phyloP scores from a whole-genome alignment of 2,329 filamentous ascomycete species.

The Ascomycota sp. region DNA sequence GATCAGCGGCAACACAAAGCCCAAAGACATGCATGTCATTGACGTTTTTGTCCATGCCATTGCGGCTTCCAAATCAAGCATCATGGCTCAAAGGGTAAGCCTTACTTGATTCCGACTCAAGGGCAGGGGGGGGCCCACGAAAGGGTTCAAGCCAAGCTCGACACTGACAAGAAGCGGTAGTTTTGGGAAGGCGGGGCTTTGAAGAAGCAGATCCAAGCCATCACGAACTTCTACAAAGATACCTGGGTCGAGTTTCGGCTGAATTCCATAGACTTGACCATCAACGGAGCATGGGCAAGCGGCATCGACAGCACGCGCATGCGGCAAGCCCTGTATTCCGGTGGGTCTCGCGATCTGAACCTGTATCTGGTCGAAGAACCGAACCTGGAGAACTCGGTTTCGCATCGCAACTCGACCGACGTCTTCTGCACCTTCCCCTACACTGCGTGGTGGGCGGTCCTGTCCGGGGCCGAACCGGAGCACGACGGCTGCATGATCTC shows the following conservation, averaged over 20 bases:
- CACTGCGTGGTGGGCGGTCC: not conserved
- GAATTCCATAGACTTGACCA: not conserved
- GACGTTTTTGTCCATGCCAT: conserved; percentile 1
- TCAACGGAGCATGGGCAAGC: not conserved
- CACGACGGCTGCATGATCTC: not conserved
- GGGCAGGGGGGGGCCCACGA: too few species aligned
- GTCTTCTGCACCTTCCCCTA: conserved; percentile 1
- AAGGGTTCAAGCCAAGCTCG: too few species aligned
- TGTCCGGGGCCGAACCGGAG: not conserved
- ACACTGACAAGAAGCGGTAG: too few species aligned
- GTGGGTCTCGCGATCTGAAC: not conserved
- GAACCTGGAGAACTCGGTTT: not conserved
- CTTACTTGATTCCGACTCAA: too few species aligned
- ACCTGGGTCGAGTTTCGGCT: not conserved
- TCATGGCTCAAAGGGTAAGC: not conserved
- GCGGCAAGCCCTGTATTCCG: not conserved
- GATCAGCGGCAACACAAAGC: not conserved
- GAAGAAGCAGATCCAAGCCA: not conserved
- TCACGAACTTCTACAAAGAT: not conserved
- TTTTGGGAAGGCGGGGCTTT: not conserved
- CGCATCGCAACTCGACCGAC: not conserved
- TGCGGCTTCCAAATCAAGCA: not conserved
- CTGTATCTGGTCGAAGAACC: not conserved
- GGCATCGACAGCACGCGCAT: not conserved
- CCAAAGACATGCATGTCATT: not conserved